These are phyloP conservation scores for Rhipidocladum racemiflorum DNA, from an alignment of 176 grass and related monocot genomes.

Conservation along the genomic window DNA sequence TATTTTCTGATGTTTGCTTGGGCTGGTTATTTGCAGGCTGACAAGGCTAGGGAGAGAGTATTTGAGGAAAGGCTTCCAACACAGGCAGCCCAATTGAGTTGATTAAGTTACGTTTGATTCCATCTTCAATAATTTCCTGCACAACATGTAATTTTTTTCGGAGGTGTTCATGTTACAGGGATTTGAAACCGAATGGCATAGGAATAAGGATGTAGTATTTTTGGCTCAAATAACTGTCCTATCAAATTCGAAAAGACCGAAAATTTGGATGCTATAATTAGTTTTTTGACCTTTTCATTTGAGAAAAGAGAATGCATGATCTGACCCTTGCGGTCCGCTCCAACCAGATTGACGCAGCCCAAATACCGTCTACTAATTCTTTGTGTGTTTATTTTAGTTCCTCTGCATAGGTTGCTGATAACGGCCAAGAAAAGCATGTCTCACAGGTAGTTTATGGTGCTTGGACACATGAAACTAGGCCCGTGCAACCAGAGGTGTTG, in stretches of 20 bases:
- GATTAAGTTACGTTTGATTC: neutral
- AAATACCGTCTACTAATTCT: no score
- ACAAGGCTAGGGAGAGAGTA: slow-evolving; percentile 46
- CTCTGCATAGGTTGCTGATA: no score
- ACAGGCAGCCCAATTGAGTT: slow-evolving; percentile 1
- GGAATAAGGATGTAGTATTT: neutral
- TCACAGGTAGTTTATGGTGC: no score
- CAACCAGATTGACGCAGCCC: neutral
- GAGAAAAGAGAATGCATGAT: neutral
- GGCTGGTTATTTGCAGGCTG: slow-evolving; percentile 35
- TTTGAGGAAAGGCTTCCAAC: slow-evolving; percentile 34
- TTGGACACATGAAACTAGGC: no score
- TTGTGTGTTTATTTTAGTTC: no score
- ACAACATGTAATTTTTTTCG: neutral
- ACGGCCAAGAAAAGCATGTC: no score
- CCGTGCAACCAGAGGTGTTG: no score
- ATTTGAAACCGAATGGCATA: neutral
- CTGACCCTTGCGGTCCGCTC: neutral
- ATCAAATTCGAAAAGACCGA: neutral
- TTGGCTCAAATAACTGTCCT: neutral
- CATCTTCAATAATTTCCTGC: neutral
- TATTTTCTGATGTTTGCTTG: neutral
- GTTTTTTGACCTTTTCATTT: neutral
- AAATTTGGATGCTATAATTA: neutral
- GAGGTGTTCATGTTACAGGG: neutral